Evolutionary conservation across 345 rosid species (phyloP), one percentile per base, ranked within the genome.

Genomic region (Aegle marmelos): DNA sequence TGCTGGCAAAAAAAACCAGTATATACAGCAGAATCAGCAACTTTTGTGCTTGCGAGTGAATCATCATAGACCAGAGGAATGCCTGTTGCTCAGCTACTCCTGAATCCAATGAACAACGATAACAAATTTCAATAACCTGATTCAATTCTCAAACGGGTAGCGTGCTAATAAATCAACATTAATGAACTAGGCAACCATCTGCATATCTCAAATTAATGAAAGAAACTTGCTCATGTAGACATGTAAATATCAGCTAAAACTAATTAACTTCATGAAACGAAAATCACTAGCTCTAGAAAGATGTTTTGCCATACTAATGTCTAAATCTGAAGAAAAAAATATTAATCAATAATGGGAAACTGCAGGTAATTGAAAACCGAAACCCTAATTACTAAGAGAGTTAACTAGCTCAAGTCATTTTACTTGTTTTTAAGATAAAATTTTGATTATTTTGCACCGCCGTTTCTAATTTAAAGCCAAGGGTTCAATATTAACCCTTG

Each of bases 21-120:
- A 79, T 16, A 81, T 58, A 81, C 16, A 81, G 68, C 65, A 80
- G 33, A 17, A 85, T 63, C 72, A 41, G 60, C 37, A 69, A 59
- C 72, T 50, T 80, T 57, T 61, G 41, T 1, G 25, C 17, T 5
- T 56, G 71, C 39, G 70, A 25, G 39, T 6, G 77, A 8, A 80
- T 53, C 89, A 86, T 88, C 67, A 48, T 71, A 31, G 2, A 64
- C 30, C 50, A 39, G 56, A 45, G 9, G 30, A 67, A 74, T 58
- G 0, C 8, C 10, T 41, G 17, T 11, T 3, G 7, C 65, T 16
- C 65, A 22, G 31, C 76, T 24, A 58, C 76, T 72, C 16, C 66
- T 34, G 50, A 72, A 72, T 34, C 63, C 48, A 33, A 0, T 33
- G 6, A 56, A 31, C 13, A 13, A 24, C 64, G 36, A 34, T 13